A percentile compares a stretch with the other conserved stretches of the same genome.
phyloP scores from a whole-genome alignment of 1,139 yeast genomes.

The Kodamaea fungicola region DNA sequence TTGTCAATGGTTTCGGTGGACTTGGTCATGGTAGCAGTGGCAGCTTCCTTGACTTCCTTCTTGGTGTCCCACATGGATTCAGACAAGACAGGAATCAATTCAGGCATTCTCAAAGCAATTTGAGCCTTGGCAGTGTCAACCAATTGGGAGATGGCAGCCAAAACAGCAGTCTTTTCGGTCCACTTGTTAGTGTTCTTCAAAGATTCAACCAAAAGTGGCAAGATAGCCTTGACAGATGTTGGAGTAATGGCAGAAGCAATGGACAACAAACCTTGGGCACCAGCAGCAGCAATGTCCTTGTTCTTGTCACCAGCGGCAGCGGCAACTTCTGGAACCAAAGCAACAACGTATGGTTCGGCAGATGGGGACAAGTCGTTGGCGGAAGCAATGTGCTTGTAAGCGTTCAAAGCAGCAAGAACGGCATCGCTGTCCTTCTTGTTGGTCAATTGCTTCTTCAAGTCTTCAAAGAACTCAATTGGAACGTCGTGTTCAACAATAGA shows the following conservation, averaged over 20 bases:
- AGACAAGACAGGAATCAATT: conserved; percentile 94
- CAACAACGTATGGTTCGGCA: conserved; percentile 92
- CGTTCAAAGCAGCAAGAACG: conserved; percentile 77
- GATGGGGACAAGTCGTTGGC: conserved; percentile 79
- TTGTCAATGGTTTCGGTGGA: conserved; percentile 97
- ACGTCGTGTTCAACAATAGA: conserved; percentile 98
- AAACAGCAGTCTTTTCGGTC: conserved; percentile 95
- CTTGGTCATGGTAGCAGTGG: conserved; percentile 92
- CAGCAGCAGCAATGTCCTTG: conserved; percentile 63
- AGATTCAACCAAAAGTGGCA: conserved; percentile 74
- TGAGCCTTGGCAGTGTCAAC: conserved; percentile 95
- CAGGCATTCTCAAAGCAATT: conserved; percentile 98
- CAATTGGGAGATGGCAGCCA: conserved; percentile 77
- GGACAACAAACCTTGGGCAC: conserved; percentile 70
- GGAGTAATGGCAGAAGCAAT: conserved; percentile 85
- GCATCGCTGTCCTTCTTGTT: conserved; percentile 70
- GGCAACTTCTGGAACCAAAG: conserved; percentile 65
- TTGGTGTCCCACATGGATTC: conserved; percentile 99
- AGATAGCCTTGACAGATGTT: conserved; percentile 83
- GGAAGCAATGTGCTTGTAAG: conserved; percentile 81
- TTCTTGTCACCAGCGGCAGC: conserved; percentile 89
- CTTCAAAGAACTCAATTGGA: conserved; percentile 81
- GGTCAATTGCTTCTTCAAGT: conserved; percentile 71
- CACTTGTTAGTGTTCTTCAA: conserved; percentile 82
- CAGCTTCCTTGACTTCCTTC: conserved; percentile 95